Evolutionary conservation across 2,329 filamentous ascomycete genomes (phyloP), one percentile per base, ranked within the genome.

Genomic region (Gnomoniopsis sp.): DNA sequence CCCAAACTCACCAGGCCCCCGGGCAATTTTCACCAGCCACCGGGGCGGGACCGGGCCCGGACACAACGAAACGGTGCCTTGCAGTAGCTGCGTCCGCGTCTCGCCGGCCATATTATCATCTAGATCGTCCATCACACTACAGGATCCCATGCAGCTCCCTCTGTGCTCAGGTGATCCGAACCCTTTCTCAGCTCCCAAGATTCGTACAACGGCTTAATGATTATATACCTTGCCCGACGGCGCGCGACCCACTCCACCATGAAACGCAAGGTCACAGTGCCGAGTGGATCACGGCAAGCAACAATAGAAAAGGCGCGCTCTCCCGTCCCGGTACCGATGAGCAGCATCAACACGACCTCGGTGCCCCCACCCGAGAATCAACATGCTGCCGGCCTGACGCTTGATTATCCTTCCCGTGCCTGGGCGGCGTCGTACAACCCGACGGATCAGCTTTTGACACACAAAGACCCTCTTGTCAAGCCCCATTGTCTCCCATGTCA

Each of bases 261-360:
- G 38, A 12, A 33, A 21, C 26, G 3, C 34, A 38, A 50, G 44
- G 21, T 46, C 11, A 34, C n/a, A n/a, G n/a, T n/a, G n/a, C n/a
- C 22, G 17, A 15, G 34, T 43, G 38, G 22, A 11, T 11, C 12
- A 41, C 33, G 46, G 36, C 15, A 50, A 48, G 46, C 48, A 30
- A 17, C 30, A 30, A 30, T 4, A 30, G 26, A 30, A 30, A 30
- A 30, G 34, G 36, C 36, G n/a, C 38, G 26, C 26, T 36, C 22
- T 55, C 43, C 53, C 33, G 46, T 49, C 33, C 30, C 44, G n/a
- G 53, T 34, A 19, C 46, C 53, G 53, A 34, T 36, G n/a, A n/a
- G n/a, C 33, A 36, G 30, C 53, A 49, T 41, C 46, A 34, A 34
- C 46, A 36, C 34, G 26, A 30, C 4, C 26, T 30, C 26, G 26